phyloP scores from a whole-genome alignment of 2,329 filamentous ascomycete genomes.

The Penicillium sp. region DNA sequence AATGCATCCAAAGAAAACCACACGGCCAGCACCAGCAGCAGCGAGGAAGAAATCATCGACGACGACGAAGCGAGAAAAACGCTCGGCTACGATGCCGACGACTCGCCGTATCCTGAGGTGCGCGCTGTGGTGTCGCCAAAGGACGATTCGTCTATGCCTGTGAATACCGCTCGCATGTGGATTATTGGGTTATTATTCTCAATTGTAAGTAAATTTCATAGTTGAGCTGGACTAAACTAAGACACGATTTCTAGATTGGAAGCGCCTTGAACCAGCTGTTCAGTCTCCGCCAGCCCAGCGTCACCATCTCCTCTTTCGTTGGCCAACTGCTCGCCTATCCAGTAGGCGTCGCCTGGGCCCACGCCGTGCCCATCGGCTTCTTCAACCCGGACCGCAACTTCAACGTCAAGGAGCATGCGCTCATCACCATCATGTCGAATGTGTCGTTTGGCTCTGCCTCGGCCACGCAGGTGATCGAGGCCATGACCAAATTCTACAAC shows the following conservation, averaged over 20 bases:
- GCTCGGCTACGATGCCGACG: slow-evolving; percentile 33
- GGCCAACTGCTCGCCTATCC: slow-evolving; percentile 45
- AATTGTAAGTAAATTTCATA: slow-evolving; percentile 23
- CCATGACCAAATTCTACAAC: slow-evolving; percentile 49
- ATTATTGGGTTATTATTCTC: slow-evolving; percentile 35
- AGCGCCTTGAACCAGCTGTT: slow-evolving; percentile 39
- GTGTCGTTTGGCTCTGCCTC: slow-evolving; percentile 45
- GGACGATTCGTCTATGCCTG: slow-evolving; percentile 28
- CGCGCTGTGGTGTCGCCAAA: slow-evolving; percentile 33
- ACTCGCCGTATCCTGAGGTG: slow-evolving; percentile 38
- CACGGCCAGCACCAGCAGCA: neutral
- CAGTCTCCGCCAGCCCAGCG: slow-evolving; percentile 35
- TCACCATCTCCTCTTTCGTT: slow-evolving; percentile 36
- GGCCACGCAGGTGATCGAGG: slow-evolving; percentile 36
- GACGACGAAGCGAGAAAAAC: slow-evolving; percentile 30
- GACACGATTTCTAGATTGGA: too few species aligned
- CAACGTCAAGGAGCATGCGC: slow-evolving; percentile 40
- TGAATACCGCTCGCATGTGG: slow-evolving; percentile 37
- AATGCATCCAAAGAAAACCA: neutral
- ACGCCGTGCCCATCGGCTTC: slow-evolving; percentile 35
- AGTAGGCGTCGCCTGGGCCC: slow-evolving; percentile 38
- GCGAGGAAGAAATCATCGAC: slow-evolving; percentile 23
- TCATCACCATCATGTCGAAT: slow-evolving; percentile 46
- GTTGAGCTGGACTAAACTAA: too few species aligned
- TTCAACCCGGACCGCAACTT: slow-evolving; percentile 42